phyloP scores from a whole-genome alignment of 192 early-diverging fungal species.

The Coemansia sp. region DNA sequence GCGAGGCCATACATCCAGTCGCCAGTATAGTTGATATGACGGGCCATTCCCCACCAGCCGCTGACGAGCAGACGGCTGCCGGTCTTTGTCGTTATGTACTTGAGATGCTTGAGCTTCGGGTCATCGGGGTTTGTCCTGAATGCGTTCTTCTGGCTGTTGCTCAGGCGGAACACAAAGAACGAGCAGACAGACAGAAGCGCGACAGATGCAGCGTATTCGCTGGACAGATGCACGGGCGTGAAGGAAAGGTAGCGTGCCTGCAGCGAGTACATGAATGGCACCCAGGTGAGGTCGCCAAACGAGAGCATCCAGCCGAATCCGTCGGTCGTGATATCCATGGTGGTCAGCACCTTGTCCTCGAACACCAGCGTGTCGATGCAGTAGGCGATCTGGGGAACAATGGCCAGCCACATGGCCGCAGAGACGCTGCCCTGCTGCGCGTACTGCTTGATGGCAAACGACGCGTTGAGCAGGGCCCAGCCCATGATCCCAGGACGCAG shows the following conservation, averaged over 20 bases:
- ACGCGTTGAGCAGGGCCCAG: constrained; percentile 79
- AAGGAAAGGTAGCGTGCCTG: constrained; percentile 85
- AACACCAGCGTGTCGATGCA: constrained; percentile 75
- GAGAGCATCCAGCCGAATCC: constrained; percentile 92
- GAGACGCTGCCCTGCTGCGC: constrained; percentile 61
- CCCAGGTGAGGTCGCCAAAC: constrained; percentile 82
- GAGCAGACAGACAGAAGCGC: constrained; percentile 58
- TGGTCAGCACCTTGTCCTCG: constrained; percentile 79
- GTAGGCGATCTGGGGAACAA: constrained; percentile 78
- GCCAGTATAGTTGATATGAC: constrained; percentile 94
- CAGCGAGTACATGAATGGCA: constrained; percentile 84
- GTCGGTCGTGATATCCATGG: constrained; percentile 97
- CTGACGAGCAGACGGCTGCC: constrained; percentile 77
- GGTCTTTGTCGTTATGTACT: constrained; percentile 79
- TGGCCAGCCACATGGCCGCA: constrained; percentile 73
- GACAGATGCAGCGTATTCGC: constrained; percentile 41
- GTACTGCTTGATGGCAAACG: constrained; percentile 77
- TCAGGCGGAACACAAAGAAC: constrained; percentile 80
- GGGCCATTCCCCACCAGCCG: constrained; percentile 94
- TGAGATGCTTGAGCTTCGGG: constrained; percentile 64
- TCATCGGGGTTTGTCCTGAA: constrained; percentile 74
- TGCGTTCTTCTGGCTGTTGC: constrained; percentile 88
- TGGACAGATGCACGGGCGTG: constrained; percentile 62
- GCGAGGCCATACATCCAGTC: constrained; percentile 92
- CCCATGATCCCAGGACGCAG: constrained; percentile 90